Evolutionary conservation across 176 grass and related monocot genomes (phyloP).

Genomic region (Musa itinerans): DNA sequence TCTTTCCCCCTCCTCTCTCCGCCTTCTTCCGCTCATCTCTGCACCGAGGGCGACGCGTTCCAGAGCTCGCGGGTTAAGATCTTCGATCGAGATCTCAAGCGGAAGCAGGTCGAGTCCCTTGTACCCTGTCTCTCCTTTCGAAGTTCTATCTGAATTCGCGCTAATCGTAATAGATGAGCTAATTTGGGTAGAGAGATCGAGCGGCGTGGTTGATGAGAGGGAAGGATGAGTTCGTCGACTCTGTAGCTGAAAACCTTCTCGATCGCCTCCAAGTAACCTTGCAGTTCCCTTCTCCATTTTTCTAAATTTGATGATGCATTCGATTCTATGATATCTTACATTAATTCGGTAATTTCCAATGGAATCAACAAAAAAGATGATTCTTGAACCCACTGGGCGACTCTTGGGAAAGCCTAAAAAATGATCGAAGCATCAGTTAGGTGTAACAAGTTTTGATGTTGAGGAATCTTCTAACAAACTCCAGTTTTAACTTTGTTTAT

Average conservation of each 20-base stretch:
- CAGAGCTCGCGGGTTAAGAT: slow-evolving; percentile 43
- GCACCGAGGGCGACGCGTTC: slow-evolving; percentile 10
- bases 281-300: not conserved
- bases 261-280: slow-evolving; percentile 58
- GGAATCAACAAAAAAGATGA: no score
- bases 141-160: not conserved
- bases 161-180: no score
- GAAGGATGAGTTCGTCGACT: slow-evolving; percentile 40
- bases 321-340: no score
- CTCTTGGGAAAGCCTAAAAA: no score
- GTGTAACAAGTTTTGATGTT: not conserved
- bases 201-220: slow-evolving; percentile 65
- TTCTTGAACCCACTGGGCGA: no score
- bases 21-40: slow-evolving; percentile 17
- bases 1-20: not conserved
- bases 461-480: not conserved
- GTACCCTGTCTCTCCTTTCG: not conserved
- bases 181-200: slow-evolving; percentile 59
- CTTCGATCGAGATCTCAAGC: slow-evolving; percentile 90
- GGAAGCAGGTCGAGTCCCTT: slow-evolving; percentile 7
- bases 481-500: not conserved
- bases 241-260: slow-evolving; percentile 67
- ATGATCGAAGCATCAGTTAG: not conserved
- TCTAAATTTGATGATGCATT: not conserved
- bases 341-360: no score